Percentiles rank a stretch among this genome's conserved stretches.
These are phyloP conservation scores for Wickerhamomyces chambardii DNA, from an alignment of 805 yeast species.

Conservation along the genomic window DNA sequence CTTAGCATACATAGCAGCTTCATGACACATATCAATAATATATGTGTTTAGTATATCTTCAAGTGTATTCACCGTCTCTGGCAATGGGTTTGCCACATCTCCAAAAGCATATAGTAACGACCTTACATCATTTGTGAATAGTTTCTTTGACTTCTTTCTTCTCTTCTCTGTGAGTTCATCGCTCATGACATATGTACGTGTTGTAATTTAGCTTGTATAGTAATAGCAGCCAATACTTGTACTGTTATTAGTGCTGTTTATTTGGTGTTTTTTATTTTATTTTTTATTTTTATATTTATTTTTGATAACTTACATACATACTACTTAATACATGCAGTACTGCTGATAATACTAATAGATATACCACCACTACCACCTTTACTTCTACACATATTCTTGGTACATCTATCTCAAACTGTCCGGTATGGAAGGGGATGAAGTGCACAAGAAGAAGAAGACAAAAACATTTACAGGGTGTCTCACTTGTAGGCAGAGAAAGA, in stretches of 20 bases:
- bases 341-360: too few species aligned
- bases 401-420: too few species aligned
- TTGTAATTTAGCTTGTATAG: too few species aligned
- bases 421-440: background rate
- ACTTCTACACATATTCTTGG: too few species aligned
- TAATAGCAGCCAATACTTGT: background rate
- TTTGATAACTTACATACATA: too few species aligned
- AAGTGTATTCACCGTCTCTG: constrained; percentile 54
- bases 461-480: constrained; percentile 87
- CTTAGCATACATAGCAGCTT: constrained; percentile 39
- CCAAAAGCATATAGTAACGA: constrained; percentile 65
- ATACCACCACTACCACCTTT: too few species aligned
- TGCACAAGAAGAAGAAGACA: constrained; percentile 28
- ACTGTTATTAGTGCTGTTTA: too few species aligned
- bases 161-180: constrained; percentile 8
- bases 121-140: constrained; percentile 42
- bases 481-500: constrained; percentile 75
- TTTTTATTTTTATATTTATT: too few species aligned
- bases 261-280: too few species aligned
- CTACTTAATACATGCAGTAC: too few species aligned
- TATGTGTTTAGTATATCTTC: constrained; percentile 64
- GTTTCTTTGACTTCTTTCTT: constrained; percentile 30
- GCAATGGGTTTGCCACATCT: constrained; percentile 57
- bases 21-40: constrained; percentile 49
- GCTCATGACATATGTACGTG: constrained; percentile 6